These are phyloP conservation scores for Incumbomyces delicatus DNA, from an alignment of 2,329 filamentous ascomycete species.

Conservation along the genomic window DNA sequence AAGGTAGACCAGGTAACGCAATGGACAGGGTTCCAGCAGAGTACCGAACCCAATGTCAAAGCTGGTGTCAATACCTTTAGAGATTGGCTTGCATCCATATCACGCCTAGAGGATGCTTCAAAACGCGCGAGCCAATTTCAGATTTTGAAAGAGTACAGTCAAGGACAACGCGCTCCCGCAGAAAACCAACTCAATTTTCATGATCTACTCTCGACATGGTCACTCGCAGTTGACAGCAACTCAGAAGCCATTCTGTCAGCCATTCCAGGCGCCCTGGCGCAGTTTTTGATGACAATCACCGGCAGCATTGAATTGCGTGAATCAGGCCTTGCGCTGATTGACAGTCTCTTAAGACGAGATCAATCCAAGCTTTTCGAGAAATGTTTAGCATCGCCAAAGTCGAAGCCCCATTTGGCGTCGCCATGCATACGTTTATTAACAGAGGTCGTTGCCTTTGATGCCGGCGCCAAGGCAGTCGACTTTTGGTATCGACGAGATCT, in stretches of 20 bases:
- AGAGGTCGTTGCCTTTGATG: conserved; percentile 78
- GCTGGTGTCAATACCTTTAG: conserved; percentile 36
- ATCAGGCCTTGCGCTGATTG: conserved; percentile 67
- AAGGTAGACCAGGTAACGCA: conserved; percentile 53
- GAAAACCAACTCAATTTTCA: conserved; percentile 54
- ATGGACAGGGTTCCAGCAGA: conserved; percentile 39
- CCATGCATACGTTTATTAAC: conserved; percentile 77
- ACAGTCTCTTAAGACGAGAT: conserved; percentile 68
- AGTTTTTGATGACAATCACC: conserved; percentile 71
- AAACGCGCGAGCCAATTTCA: conserved; percentile 32
- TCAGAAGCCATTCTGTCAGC: conserved; percentile 66
- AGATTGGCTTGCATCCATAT: conserved; percentile 33
- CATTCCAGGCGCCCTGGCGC: conserved; percentile 67
- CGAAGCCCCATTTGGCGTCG: conserved; percentile 79
- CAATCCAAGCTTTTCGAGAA: conserved; percentile 72
- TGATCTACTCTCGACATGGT: conserved; percentile 83
- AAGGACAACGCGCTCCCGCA: conserved; percentile 44
- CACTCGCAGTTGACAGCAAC: conserved; percentile 66
- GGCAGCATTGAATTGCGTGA: conserved; percentile 62
- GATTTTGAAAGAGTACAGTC: conserved; percentile 39
- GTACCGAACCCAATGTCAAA: conserved; percentile 6
- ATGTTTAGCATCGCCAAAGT: conserved; percentile 67
- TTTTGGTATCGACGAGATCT: conserved; percentile 69
- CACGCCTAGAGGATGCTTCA: conserved; percentile 26
- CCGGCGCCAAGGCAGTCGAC: conserved; percentile 65